phyloP scores from a whole-genome alignment of 371 early-diverging fungal genomes.

The Vairimorpha apis region DNA sequence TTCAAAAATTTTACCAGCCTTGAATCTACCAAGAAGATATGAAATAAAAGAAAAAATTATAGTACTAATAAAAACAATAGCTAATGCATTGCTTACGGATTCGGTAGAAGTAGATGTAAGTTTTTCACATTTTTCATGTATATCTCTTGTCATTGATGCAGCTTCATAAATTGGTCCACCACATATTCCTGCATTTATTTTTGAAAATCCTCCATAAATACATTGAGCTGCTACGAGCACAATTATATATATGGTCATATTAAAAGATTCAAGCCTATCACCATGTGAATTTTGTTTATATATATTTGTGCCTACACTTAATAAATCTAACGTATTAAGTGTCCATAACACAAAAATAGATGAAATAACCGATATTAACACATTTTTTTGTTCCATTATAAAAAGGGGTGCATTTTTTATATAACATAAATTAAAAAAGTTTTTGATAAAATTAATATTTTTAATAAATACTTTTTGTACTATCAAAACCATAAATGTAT shows the following conservation, averaged over 20 bases:
- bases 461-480: too few species aligned
- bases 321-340: slow-evolving; percentile 8
- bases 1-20: slow-evolving; percentile 20
- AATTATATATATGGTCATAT: background rate
- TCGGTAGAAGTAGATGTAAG: background rate
- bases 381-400: too few species aligned
- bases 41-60: slow-evolving; percentile 27
- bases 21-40: background rate
- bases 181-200: slow-evolving; percentile 8
- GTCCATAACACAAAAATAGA: slow-evolving; percentile 9
- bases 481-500: too few species aligned
- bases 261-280: slow-evolving; percentile 2
- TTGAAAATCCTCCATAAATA: slow-evolving; percentile 10
- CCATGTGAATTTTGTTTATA: background rate
- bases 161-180: slow-evolving; percentile 36
- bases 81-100: slow-evolving; percentile 8
- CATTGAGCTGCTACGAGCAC: background rate
- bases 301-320: slow-evolving; percentile 13
- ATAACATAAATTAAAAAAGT: too few species aligned
- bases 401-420: too few species aligned
- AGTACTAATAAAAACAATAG: slow-evolving; percentile 24
- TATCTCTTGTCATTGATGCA: background rate
- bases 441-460: too few species aligned
- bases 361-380: slow-evolving; percentile 8
- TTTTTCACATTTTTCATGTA: slow-evolving; percentile 11